Conservation (phyloP, 768 basidiomycete genomes). For the Lactarius deliciosus region DNA sequence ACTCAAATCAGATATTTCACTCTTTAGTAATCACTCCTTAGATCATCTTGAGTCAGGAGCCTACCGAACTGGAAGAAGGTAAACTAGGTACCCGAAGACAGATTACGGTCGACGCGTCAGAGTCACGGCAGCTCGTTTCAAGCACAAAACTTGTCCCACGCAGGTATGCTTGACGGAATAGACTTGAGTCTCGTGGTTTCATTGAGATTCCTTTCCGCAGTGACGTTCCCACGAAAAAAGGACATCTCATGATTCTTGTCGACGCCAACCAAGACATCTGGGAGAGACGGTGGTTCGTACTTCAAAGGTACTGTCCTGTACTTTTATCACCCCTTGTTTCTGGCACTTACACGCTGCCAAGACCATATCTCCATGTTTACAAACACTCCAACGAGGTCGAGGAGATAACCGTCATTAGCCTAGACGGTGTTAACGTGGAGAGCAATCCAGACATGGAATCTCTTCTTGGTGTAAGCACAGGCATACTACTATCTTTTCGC, state of each 20-base stretch:
- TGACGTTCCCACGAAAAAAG: conserved; percentile 82
- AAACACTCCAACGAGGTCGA: conserved; percentile 80
- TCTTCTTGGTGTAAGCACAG: conserved; percentile 61
- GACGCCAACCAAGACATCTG: conserved; percentile 81
- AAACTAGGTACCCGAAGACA: conserved; percentile 36
- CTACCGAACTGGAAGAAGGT: conserved; percentile 53
- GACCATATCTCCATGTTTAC: conserved; percentile 90
- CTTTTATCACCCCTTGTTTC: conserved; percentile 7
- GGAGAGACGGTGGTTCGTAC: conserved; percentile 84
- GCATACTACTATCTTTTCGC: background rate
- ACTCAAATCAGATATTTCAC: conserved; percentile 8
- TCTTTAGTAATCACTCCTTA: conserved; percentile 37
- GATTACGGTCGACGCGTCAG: conserved; percentile 42
- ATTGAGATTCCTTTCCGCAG: conserved; percentile 41
- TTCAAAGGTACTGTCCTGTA: conserved; percentile 59
- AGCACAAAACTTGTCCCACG: conserved; percentile 70
- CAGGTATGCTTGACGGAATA: conserved; percentile 49
- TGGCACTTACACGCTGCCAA: conserved; percentile 35
- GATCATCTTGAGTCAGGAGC: conserved; percentile 79
- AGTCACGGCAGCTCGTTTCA: conserved; percentile 66
- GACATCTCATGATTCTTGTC: conserved; percentile 73
- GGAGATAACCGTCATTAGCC: conserved; percentile 79
- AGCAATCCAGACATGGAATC: conserved; percentile 83
- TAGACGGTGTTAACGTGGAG: conserved; percentile 82
- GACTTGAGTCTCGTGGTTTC: conserved; percentile 19